Evolutionary conservation across 352 stramenopile genomes (phyloP), one percentile per base, ranked within the genome.

Genomic region (Saprolegnia parasitica): DNA sequence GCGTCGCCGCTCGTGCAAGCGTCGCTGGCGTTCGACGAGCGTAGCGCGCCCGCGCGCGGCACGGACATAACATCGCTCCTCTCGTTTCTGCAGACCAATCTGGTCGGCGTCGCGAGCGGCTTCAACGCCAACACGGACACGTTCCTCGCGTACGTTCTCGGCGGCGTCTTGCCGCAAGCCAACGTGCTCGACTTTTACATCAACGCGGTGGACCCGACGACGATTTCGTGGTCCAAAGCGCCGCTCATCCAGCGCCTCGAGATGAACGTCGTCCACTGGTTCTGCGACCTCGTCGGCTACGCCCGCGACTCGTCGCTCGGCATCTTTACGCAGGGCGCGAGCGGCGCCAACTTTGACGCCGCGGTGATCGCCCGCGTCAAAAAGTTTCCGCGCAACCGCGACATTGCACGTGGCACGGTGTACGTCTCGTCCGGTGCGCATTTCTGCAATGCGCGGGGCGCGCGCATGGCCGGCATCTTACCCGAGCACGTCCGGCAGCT

Each of bases 171-270:
- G 47, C 47, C 47, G 2, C 47, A 55, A 55, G 47, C 47, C 24
- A 55, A 55, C 24, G 47, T 55, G 47, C n/a, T 55, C 24, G 47
- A 55, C 47, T 55, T 29, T 55, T 55, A 55, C 47, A 55, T 55
- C 47, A 55, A 55, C 24, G n/a, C 47, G n/a, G 24, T 55, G n/a
- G 47, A 55, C 24, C 47, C 47, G 24, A 55, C 47, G 2, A 55
- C 47, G n/a, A 55, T 55, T 55, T 2, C 47, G 24, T 55, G 47
- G 47, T 29, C n/a, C 2, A 55, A 55, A 29, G 47, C 47, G 24
- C 47, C 47, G 24, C 24, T 55, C 2, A 55, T 55, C 24, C 47
- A 55, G n/a, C 47, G 47, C 24, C 24, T 55, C n/a, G 47, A 55
- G 24, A 55, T 55, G 24, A 55, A 55, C 24, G 47, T 55, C 2